Percentiles rank a stretch among this genome's conserved stretches.
These are phyloP conservation scores for Botrytis elliptica DNA, from an alignment of 2,329 filamentous ascomycete species.

Conservation along the genomic window DNA sequence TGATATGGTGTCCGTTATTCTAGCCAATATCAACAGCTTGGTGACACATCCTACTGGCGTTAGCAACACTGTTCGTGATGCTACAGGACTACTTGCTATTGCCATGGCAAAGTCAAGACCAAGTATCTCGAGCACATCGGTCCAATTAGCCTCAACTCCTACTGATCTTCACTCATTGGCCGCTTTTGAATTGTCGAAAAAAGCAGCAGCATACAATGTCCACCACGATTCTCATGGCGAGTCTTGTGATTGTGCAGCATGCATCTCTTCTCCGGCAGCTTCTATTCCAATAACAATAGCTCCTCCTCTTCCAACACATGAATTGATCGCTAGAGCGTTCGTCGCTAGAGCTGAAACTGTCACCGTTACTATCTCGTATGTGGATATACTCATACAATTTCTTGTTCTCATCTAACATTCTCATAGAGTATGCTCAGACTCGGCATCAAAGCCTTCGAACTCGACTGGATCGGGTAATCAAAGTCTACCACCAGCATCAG, in stretches of 20 bases:
- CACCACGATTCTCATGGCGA: constrained; percentile 10
- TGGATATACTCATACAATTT: background rate
- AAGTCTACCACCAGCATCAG: background rate
- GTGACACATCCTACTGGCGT: constrained; percentile 9
- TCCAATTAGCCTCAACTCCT: background rate
- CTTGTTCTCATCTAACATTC: background rate
- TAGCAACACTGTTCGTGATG: constrained; percentile 16
- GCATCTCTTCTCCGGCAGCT: background rate
- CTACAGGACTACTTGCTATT: constrained; percentile 19
- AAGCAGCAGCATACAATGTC: background rate
- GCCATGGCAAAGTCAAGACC: constrained; percentile 16
- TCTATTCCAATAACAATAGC: constrained; percentile 11
- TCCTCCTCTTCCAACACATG: constrained; percentile 11
- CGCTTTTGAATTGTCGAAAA: constrained; percentile 18
- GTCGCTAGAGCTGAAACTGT: constrained; percentile 5
- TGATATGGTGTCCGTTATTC: constrained; percentile 17
- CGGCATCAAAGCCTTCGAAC: background rate
- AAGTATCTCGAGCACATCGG: background rate
- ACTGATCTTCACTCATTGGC: constrained; percentile 17
- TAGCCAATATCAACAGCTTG: constrained; percentile 19
- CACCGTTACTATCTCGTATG: constrained; percentile 17
- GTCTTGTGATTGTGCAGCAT: constrained; percentile 16
- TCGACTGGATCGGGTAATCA: background rate
- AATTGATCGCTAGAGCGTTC: constrained; percentile 14
- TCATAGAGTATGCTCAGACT: constrained; percentile 3